Conservation (phyloP, 2,329 filamentous ascomycete species). For the Thermothelomyces thermophilus region DNA sequence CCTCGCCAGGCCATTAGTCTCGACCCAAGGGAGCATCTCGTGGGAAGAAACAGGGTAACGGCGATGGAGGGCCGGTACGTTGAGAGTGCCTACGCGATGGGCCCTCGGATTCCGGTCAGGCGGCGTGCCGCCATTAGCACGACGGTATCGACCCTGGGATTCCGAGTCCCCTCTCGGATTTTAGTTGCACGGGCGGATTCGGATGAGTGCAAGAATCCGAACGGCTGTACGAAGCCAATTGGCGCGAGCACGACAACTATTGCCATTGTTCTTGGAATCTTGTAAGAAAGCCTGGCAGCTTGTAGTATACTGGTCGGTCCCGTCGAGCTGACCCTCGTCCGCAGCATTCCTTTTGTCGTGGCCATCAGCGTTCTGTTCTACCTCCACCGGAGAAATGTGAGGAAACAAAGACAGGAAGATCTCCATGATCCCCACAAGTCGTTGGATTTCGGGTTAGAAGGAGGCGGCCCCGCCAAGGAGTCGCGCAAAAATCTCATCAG, state of each 20-base stretch:
- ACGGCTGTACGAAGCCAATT: conserved; percentile 55
- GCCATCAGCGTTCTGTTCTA: conserved; percentile 63
- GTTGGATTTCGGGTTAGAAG: conserved; percentile 80
- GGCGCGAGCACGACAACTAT: conserved; percentile 48
- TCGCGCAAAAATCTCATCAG: conserved; percentile 45
- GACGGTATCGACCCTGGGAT: conserved; percentile 15
- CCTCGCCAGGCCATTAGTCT: background rate
- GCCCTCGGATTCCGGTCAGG: conserved; percentile 21
- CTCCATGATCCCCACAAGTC: conserved; percentile 80
- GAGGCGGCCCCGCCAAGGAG: conserved; percentile 33
- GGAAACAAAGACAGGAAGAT: conserved; percentile 70
- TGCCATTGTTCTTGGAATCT: conserved; percentile 61
- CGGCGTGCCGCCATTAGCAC: conserved; percentile 6
- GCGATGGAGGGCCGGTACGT: conserved; percentile 22
- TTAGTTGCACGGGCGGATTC: conserved; percentile 16
- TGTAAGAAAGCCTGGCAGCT: conserved; percentile 47
- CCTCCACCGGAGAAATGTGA: conserved; percentile 72
- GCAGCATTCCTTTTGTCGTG: conserved; percentile 67
- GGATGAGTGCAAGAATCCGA: conserved; percentile 25
- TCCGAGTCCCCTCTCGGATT: conserved; percentile 16
- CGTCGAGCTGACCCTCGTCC: conserved; percentile 19
- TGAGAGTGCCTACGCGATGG: conserved; percentile 21
- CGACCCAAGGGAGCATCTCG: conserved; percentile 1
- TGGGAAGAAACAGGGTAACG: conserved; percentile 12
- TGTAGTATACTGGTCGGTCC: background rate